These are phyloP conservation scores for Aspergillus sclerotialis DNA, from an alignment of 2,329 filamentous ascomycete genomes.

Conservation along the genomic window DNA sequence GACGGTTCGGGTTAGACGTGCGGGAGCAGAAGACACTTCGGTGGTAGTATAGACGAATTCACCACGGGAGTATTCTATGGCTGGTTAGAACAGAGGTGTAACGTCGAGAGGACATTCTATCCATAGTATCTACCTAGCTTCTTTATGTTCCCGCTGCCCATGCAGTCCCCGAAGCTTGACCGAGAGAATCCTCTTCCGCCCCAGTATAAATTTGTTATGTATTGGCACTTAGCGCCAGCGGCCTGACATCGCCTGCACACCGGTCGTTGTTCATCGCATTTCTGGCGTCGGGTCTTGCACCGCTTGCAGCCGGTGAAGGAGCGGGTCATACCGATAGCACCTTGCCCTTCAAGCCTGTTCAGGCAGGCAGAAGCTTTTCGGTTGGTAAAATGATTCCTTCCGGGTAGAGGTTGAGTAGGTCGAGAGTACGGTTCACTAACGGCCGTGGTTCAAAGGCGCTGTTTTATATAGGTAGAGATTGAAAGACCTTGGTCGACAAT, in stretches of 20 bases:
- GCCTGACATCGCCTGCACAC: constrained; percentile 33
- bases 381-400: no score
- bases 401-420: no score
- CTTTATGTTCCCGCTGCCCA: constrained; percentile 29
- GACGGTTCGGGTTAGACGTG: constrained; percentile 21
- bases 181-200: constrained; percentile 36
- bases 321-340: no score
- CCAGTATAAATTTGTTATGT: constrained; percentile 37
- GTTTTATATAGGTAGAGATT: no score
- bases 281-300: constrained; percentile 39
- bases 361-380: no score
- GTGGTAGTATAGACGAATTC: constrained; percentile 34
- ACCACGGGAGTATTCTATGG: constrained; percentile 31
- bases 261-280: constrained; percentile 39
- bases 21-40: constrained; percentile 12
- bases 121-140: constrained; percentile 23
- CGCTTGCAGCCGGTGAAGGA: constrained; percentile 37
- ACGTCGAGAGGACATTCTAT: neutral
- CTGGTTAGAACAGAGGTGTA: neutral
- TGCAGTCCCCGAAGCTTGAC: constrained; percentile 30
- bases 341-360: no score
- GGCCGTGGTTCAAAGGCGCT: no score
- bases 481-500: no score
- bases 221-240: constrained; percentile 31
- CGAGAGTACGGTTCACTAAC: no score